A percentile compares a stretch with the other conserved stretches of the same genome.
phyloP scores from a whole-genome alignment of 2,329 filamentous ascomycete genomes.

The Stagonosporopsis chrysanthemi region DNA sequence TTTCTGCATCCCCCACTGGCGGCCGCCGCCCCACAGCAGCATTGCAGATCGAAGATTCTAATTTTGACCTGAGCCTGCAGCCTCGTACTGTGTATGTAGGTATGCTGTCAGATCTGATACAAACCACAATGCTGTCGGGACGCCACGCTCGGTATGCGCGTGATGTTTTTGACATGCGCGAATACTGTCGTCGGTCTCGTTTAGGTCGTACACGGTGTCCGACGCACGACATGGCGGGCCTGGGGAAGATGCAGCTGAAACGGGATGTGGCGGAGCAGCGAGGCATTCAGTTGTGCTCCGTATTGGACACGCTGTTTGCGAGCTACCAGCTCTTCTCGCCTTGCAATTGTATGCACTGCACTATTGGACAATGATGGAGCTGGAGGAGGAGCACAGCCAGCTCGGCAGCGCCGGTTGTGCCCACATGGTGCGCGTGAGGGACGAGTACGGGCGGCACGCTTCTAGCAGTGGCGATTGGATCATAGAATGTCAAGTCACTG shows the following conservation, averaged over 20 bases:
- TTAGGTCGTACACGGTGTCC: slow-evolving; percentile 16
- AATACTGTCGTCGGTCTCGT: slow-evolving; percentile 11
- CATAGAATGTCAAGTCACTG: not conserved
- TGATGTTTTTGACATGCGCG: slow-evolving; percentile 12
- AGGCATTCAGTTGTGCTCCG: slow-evolving; percentile 11
- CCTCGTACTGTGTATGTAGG: not conserved
- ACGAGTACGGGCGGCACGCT: not conserved
- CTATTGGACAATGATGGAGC: slow-evolving; percentile 6
- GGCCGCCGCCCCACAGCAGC: slow-evolving; percentile 13
- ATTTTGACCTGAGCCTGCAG: slow-evolving; percentile 7
- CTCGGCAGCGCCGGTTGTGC: slow-evolving; percentile 2
- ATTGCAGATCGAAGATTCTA: slow-evolving; percentile 22
- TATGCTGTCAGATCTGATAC: slow-evolving; percentile 5
- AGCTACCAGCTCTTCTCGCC: slow-evolving; percentile 14
- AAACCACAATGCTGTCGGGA: slow-evolving; percentile 4
- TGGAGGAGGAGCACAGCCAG: slow-evolving; percentile 12
- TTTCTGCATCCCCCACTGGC: slow-evolving; percentile 18
- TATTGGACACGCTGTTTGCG: not conserved
- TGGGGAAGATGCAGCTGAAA: slow-evolving; percentile 13
- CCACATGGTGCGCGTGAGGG: slow-evolving; percentile 4
- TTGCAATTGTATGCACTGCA: slow-evolving; percentile 11
- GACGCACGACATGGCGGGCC: slow-evolving; percentile 6
- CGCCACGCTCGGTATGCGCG: slow-evolving; percentile 11
- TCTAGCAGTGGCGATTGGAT: slow-evolving; percentile 1
- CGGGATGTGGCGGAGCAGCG: slow-evolving; percentile 16